Conservation (phyloP, 129 eudicot species). For the Solidago caesia region DNA sequence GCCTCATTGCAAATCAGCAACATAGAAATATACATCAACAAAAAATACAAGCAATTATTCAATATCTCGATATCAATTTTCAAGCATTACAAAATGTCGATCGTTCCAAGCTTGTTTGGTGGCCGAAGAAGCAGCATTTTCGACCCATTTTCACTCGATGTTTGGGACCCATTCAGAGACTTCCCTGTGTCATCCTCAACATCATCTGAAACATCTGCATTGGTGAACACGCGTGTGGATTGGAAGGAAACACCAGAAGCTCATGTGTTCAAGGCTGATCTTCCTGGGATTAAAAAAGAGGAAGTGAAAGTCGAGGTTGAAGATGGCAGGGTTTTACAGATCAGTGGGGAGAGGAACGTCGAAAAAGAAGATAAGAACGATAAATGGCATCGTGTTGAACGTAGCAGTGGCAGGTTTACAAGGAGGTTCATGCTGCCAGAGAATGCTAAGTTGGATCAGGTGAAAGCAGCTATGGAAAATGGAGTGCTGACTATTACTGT, state of each 20-base stretch:
- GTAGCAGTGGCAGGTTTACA: no score
- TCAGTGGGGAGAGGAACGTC: background rate
- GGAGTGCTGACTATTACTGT: no score
- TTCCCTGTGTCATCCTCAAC: slow-evolving; percentile 1
- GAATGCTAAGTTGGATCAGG: no score
- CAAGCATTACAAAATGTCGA: slow-evolving; percentile 29
- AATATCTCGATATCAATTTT: no score
- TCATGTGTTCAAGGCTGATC: background rate
- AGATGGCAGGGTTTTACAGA: background rate
- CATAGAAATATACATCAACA: no score
- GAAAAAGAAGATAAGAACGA: background rate
- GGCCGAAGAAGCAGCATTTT: slow-evolving; percentile 35
- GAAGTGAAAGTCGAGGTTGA: background rate
- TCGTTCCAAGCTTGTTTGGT: slow-evolving; percentile 36
- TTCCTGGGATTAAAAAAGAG: background rate
- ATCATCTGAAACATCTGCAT: background rate
- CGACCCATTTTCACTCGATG: slow-evolving; percentile 33
- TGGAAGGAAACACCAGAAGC: background rate
- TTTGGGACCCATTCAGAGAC: slow-evolving; percentile 41
- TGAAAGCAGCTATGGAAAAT: no score
- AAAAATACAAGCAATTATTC: no score
- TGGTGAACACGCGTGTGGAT: background rate
- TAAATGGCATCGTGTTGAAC: no score
- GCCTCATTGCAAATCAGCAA: no score
- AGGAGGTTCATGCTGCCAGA: no score